Conservation (phyloP, 2,329 filamentous ascomycete species). For the Neoascochyta sp. region DNA sequence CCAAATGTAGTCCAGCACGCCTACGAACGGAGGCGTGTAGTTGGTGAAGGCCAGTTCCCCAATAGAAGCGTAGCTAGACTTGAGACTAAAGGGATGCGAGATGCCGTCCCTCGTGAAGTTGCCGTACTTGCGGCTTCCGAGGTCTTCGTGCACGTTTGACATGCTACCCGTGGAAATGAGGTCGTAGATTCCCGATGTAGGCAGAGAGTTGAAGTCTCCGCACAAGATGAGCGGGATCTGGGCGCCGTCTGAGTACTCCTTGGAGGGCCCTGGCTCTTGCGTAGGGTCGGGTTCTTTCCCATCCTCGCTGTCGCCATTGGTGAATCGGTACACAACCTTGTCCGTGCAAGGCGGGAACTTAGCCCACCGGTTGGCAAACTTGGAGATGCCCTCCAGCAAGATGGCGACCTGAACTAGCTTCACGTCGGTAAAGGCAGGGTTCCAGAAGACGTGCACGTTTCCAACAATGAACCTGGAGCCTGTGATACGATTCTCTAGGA, state of each 20-base stretch:
- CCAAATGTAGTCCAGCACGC: slow-evolving; percentile 96
- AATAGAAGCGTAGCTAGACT: slow-evolving; percentile 81
- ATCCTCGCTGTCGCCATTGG: slow-evolving; percentile 49
- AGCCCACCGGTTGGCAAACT: slow-evolving; percentile 79
- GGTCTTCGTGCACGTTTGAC: slow-evolving; percentile 72
- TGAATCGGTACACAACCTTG: slow-evolving; percentile 57
- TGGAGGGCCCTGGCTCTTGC: slow-evolving; percentile 70
- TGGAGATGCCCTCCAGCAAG: slow-evolving; percentile 85
- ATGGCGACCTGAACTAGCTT: slow-evolving; percentile 96
- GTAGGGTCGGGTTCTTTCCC: slow-evolving; percentile 51
- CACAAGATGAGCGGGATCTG: slow-evolving; percentile 90
- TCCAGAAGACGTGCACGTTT: slow-evolving; percentile 95
- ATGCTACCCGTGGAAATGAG: slow-evolving; percentile 78
- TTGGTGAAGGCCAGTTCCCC: slow-evolving; percentile 92
- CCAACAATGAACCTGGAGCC: slow-evolving; percentile 90
- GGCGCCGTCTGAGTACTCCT: slow-evolving; percentile 79
- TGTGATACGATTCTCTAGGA: slow-evolving; percentile 86
- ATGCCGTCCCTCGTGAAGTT: slow-evolving; percentile 91
- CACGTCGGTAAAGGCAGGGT: slow-evolving; percentile 84
- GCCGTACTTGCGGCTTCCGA: slow-evolving; percentile 80
- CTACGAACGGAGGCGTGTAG: slow-evolving; percentile 89
- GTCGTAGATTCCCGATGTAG: slow-evolving; percentile 86
- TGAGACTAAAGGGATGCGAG: slow-evolving; percentile 88
- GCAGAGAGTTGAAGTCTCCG: slow-evolving; percentile 92
- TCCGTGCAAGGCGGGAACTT: slow-evolving; percentile 77